Conservation (phyloP, 2,329 filamentous ascomycete genomes). For the Pestalotiopsis sp. region DNA sequence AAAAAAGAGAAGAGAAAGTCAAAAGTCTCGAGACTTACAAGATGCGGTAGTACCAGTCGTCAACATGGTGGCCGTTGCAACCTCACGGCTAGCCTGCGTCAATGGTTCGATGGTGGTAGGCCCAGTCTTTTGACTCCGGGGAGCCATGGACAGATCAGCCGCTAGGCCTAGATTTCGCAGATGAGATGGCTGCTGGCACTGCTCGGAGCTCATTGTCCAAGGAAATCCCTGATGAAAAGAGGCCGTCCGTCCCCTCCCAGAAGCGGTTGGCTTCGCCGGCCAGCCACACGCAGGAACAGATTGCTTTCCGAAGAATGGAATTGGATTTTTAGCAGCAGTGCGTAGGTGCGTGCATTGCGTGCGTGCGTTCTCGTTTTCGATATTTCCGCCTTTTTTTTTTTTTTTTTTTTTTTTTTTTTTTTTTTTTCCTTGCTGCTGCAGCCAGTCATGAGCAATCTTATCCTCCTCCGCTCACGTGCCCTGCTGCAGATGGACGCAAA, state of each 20-base stretch:
- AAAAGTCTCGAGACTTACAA: background rate
- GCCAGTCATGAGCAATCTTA: background rate
- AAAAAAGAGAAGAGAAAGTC: background rate
- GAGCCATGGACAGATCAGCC: slow-evolving; percentile 21
- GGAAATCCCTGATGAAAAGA: background rate
- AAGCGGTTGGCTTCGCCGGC: background rate
- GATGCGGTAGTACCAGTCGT: background rate
- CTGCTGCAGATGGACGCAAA: background rate
- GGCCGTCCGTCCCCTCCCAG: background rate
- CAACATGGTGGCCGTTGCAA: background rate
- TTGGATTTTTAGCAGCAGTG: background rate
- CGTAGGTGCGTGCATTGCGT: too few species aligned
- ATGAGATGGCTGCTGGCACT: slow-evolving; percentile 1
- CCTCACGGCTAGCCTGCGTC: background rate
- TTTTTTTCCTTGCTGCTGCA: background rate
- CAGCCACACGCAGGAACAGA: slow-evolving; percentile 6
- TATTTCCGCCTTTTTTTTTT: background rate
- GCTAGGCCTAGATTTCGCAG: slow-evolving; percentile 22
- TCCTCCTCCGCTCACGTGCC: background rate
- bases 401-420: background rate
- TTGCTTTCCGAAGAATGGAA: background rate
- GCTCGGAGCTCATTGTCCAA: background rate
- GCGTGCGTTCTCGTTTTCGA: background rate
- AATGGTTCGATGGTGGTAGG: background rate
- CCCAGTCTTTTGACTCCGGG: slow-evolving; percentile 18